Base-by-base conservation (phyloP, 2,329 filamentous ascomycete genomes). In the Penicillium decumbens region DNA sequence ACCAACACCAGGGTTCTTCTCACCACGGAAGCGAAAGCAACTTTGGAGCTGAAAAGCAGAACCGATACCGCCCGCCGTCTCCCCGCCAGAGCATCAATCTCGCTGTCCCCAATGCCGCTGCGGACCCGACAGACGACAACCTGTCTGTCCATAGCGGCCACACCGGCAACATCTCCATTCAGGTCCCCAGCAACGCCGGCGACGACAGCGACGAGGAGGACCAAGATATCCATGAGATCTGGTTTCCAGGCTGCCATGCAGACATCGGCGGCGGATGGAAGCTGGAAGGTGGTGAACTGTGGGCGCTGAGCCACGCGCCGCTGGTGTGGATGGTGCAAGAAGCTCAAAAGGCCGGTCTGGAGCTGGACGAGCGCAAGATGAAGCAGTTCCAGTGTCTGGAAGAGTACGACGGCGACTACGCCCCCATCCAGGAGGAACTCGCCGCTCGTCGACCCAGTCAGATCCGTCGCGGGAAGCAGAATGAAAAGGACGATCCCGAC, bases 181-280 rank as follows among this genome's bases (percentile, higher is more conserved):
- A 62, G 18, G 52, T 68, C 1, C 65, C 66, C 6, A 51, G 54
- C 15, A 47, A 47, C 24, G 46, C 44, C 13, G 58, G 49, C 4
- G 47, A 55, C 10, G 59, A 66, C 39, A 61, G 62, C 3, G 63
- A 63, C 13, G 68, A 72, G 12, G 63, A 70, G 12, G 63, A 65
- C 1, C 87, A 91, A 61, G 86, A 92, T 57, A 85, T 92, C 41
- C 80, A 88, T 51, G 88, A 93, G 61, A 80, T 92, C 7, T 75
- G 73, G 73, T 93, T 93, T 60, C 77, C 87, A 0, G 88, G 88
- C 7, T 83, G 84, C 9, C 88, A 95, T 55, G 88, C 82, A 1
- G 88, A 92, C 54, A 82, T 91, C 27, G 88, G 88, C 1, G 88
- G 88, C 8, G 88, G 88, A 0, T 90, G 87, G 87, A 79, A 80